Conservation (phyloP, 352 stramenopile genomes). For the Phytophthora citrophthora region DNA sequence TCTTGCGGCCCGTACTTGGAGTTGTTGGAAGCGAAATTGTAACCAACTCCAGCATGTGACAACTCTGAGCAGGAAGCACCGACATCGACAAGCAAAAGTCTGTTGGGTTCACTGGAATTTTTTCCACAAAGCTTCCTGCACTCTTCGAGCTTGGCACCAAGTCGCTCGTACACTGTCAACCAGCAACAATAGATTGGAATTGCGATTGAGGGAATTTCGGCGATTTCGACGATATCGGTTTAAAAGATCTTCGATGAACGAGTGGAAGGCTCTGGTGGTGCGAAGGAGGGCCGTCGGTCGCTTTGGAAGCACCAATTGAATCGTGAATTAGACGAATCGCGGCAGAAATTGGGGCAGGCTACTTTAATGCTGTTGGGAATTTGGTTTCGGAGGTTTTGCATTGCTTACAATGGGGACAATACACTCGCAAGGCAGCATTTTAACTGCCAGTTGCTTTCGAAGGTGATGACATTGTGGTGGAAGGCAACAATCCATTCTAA, state of each 20-base stretch:
- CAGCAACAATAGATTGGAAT: conserved; percentile 31
- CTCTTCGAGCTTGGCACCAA: conserved; percentile 33
- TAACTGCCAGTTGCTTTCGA: conserved; percentile 20
- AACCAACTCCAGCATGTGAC: conserved; percentile 5
- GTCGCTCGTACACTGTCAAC: conserved; percentile 9
- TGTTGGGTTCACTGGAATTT: conserved; percentile 37
- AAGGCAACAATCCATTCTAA: conserved; percentile 50
- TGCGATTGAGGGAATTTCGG: conserved; percentile 41
- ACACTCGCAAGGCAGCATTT: conserved; percentile 20
- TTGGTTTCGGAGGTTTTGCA: conserved; percentile 30
- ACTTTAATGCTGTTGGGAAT: conserved; percentile 4
- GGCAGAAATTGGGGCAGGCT: conserved; percentile 7
- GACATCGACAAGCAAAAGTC: not conserved
- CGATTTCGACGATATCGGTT: not conserved
- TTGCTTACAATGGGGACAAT: conserved; percentile 5
- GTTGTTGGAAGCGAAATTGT: conserved; percentile 33
- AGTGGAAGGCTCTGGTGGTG: conserved; percentile 24
- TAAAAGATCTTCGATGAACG: conserved; percentile 5
- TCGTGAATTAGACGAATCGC: conserved; percentile 21
- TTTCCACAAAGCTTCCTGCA: conserved; percentile 27
- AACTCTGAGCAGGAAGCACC: conserved; percentile 9
- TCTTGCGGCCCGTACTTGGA: conserved; percentile 30
- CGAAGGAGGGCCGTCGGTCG: conserved; percentile 19
- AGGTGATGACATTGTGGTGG: conserved; percentile 46
- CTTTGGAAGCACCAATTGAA: conserved; percentile 28